Evolutionary conservation across 2,329 filamentous ascomycete genomes (phyloP), one percentile per base, ranked within the genome.

Genomic region (Tympanopsis confertula): DNA sequence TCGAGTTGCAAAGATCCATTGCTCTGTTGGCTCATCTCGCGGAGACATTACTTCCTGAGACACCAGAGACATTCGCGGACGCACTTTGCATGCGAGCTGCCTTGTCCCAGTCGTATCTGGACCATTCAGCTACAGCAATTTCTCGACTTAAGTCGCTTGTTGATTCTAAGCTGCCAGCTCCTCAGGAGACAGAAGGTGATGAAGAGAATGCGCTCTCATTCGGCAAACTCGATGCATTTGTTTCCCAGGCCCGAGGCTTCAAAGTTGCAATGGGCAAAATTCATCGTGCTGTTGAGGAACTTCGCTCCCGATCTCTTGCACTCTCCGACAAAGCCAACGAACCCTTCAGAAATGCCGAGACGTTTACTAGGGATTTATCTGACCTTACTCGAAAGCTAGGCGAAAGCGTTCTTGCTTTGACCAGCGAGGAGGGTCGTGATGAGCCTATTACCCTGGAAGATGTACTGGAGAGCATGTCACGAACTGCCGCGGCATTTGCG

Each of bases 261-360:
- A 78, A 76, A 50, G 69, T 78, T n/a, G 58, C 72, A 5, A 63
- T 68, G 37, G 62, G 65, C 20, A 78, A 77, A 52, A 61, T 73
- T 15, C 55, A 68, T 38, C 63, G 68, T n/a, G 61, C 69, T 17
- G 50, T 79, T 3, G 60, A 66, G 17, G 73, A 78, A 36, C 57
- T 77, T 20, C 65, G 66, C 39, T 61, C 64, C 4, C 59, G 73
- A 26, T 71, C 66, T 10, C 59, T 78, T 38, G 68, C 71, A 13
- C 57, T 75, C 73, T 13, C 51, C 54, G 19, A 17, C 7, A 15
- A 33, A 12, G 30, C 15, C 7, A 7, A 10, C 10, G 30, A 18
- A 15, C 30, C 30, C 12, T 33, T 33, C 15, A 33, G 17, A 15
- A 33, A 18, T 7, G 15, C 15, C 30, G 30, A 33, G 15, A 15